A percentile compares a stretch with the other conserved stretches of the same genome.
phyloP scores from a whole-genome alignment of 805 yeast species.

The Monosporozyma unispora region DNA sequence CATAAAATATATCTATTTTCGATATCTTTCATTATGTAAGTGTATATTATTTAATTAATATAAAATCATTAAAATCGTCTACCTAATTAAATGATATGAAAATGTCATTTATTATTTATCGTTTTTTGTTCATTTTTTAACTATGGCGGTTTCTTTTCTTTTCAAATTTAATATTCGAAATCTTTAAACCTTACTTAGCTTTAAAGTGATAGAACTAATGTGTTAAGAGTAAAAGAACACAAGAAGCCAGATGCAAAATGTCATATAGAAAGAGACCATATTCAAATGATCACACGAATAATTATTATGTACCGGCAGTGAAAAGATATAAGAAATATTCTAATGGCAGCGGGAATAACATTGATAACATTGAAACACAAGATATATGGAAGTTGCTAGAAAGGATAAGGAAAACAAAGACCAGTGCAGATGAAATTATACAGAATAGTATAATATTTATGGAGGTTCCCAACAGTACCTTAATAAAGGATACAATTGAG shows the following conservation, averaged over 20 bases:
- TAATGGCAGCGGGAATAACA: neutral
- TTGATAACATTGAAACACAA: constrained; percentile 12
- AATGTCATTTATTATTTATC: neutral
- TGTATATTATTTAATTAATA: neutral
- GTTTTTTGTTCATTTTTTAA: neutral
- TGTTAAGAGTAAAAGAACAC: neutral
- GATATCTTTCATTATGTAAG: neutral
- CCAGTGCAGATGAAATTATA: constrained; percentile 7
- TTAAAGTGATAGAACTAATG: too few relatives aligned
- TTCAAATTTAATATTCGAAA: neutral
- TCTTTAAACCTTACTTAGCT: neutral
- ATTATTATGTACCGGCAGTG: neutral
- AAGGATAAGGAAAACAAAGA: constrained; percentile 10
- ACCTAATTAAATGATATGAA: neutral
- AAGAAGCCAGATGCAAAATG: neutral
- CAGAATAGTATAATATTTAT: constrained; percentile 16
- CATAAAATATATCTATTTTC: neutral
- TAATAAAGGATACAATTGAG: constrained; percentile 8
- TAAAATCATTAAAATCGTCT: neutral
- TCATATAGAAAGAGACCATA: neutral
- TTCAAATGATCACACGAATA: neutral
- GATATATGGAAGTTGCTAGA: constrained; percentile 22
- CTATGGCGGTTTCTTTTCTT: neutral
- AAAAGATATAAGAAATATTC: constrained; percentile 3
- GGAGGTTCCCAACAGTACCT: constrained; percentile 1